A percentile compares a stretch with the other conserved stretches of the same genome.
Conservation (phyloP, 2,329 filamentous ascomycete species). For the Aspergillus uvarum region DNA sequence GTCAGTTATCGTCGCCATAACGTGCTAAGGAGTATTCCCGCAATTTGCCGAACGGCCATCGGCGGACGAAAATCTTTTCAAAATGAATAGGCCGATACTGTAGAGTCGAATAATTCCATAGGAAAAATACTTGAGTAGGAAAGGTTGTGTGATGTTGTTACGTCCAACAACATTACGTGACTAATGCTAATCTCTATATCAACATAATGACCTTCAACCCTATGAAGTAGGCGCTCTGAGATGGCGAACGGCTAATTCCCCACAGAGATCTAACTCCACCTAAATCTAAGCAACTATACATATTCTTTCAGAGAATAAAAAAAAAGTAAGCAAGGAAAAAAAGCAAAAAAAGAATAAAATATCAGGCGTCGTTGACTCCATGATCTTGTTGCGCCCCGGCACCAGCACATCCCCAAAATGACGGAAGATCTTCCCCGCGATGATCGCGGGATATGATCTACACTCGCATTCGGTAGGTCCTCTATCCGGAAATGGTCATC, state of each 20-base stretch:
- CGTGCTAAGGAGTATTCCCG: not conserved
- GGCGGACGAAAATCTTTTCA: not conserved
- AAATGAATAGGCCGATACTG: too few relatives aligned
- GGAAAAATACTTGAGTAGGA: too few relatives aligned
- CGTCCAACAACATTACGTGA: not conserved
- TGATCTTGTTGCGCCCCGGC: not conserved
- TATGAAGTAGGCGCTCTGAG: not conserved
- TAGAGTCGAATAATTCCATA: too few relatives aligned
- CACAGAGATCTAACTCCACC: too few relatives aligned
- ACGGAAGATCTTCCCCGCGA: slow-evolving; percentile 22
- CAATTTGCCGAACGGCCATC: not conserved
- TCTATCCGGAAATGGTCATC: slow-evolving; percentile 2
- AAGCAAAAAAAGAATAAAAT: too few relatives aligned
- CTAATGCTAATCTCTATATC: not conserved
- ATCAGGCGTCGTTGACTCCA: not conserved
- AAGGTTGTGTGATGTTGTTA: too few relatives aligned
- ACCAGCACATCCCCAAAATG: not conserved
- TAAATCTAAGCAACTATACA: too few relatives aligned
- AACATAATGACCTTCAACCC: not conserved
- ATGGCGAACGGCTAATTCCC: not conserved
- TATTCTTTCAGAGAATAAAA: too few relatives aligned
- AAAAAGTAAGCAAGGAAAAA: too few relatives aligned
- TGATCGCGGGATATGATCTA: slow-evolving; percentile 15
- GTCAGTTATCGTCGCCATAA: not conserved
- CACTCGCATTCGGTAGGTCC: slow-evolving; percentile 7